phyloP scores from a whole-genome alignment of 352 stramenopile genomes.

The Globisporangium abappressorium region DNA sequence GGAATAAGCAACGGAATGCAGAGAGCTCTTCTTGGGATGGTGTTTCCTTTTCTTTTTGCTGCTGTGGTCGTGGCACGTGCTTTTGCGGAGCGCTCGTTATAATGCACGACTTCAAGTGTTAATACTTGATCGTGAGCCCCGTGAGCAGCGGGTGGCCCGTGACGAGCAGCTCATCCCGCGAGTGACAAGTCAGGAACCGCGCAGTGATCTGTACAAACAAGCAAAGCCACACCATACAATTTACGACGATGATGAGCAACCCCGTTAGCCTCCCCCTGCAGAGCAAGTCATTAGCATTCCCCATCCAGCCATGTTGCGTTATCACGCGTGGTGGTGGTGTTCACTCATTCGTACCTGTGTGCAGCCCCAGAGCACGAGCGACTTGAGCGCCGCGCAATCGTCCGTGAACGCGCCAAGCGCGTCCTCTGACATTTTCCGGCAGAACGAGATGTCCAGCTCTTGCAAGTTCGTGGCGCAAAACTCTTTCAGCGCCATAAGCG shows the following conservation, averaged over 20 bases:
- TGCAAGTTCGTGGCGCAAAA: constrained; percentile 41
- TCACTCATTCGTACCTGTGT: constrained; percentile 42
- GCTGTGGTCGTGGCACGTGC: background rate
- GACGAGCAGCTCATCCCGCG: constrained; percentile 57
- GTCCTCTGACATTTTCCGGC: constrained; percentile 64
- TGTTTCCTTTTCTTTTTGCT: background rate
- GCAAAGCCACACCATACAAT: background rate
- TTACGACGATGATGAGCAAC: background rate
- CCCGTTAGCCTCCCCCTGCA: background rate
- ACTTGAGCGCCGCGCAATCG: constrained; percentile 36
- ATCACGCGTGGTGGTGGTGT: no score
- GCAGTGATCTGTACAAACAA: constrained; percentile 49
- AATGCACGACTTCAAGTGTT: background rate
- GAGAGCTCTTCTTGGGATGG: no score
- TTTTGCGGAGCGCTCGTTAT: no score
- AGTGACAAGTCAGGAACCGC: constrained; percentile 68
- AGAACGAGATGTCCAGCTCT: constrained; percentile 77
- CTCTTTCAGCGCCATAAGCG: constrained; percentile 47
- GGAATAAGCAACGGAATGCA: background rate
- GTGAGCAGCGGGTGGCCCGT: constrained; percentile 69
- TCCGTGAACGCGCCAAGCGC: constrained; percentile 62
- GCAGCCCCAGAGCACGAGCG: constrained; percentile 68
- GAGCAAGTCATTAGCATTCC: background rate
- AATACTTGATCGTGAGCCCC: constrained; percentile 71
- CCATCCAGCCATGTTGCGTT: background rate